Base-by-base conservation (phyloP, 1,284 basidiomycete species). In the Sanghuangporus weigelae region DNA sequence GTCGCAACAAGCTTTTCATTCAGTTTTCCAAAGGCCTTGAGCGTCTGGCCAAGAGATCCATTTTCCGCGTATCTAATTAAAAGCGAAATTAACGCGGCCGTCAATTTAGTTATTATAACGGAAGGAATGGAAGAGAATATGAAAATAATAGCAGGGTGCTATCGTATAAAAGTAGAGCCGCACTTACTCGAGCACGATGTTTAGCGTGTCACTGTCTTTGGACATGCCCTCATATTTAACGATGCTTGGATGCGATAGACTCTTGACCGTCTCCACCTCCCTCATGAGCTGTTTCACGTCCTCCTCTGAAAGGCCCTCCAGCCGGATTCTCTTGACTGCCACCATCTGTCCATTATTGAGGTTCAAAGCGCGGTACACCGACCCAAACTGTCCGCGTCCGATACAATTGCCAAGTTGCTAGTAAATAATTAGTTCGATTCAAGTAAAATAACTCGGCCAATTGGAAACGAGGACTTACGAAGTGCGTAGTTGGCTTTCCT, bases 401-500 rank as follows among this genome's bases (percentile, higher is more conserved):
- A 98, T 96, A 74, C 94, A 96, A 74, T 97, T 96, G 40, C 95
- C 95, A 19, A 97, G 79, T 92, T 95, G 93, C 93, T 96, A 68
- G 38, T 66, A 60, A 57, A 64, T 31, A 67, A 62, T 54, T 54
- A 54, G 26, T 19, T 3, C 48, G 1, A 44, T 31, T 26, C 16
- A 49, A 57, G 60, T 39, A 59, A 23, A 7, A 46, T 21, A 35
- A 51, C 57, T 12, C 57, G 46, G 38, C n/a, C 23, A 53, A 53
- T 36, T 14, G 53, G 59, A 59, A 26, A 62, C 39, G 36, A 48
- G 55, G 38, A 84, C 92, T 83, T 72, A 96, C 94, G 73, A 93
- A 96, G 74, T 88, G 90, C 60, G 91, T 84, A 3, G 89, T 79
- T 2, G 87, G 80, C 75, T 91, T 89, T 55, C 93, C 94, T 63